Evolutionary conservation across 2,329 filamentous ascomycete species (phyloP), one percentile per base, ranked within the genome.

Genomic region (Hymenoscyphus repandus): DNA sequence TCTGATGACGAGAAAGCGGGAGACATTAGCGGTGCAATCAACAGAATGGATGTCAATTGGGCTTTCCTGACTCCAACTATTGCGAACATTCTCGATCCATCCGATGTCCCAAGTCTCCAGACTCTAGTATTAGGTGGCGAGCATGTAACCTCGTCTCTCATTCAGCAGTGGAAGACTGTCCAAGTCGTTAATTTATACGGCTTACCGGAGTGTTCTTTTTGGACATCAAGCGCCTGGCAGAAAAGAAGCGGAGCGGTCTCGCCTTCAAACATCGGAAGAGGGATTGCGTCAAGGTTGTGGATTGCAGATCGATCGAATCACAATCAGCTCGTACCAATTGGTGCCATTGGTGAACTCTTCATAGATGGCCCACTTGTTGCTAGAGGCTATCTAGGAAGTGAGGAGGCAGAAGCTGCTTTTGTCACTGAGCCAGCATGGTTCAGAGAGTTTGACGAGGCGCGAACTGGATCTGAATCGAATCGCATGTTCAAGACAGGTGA

Each of bases 121-220:
- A 3, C 73, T 93, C 1, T 72, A 92, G 33, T 95, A 88, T 0
- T 95, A 92, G 59, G 90, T 88, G 6, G 90, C 93, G 69, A 95
- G 92, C 89, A 77, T 92, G 38, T 93, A 83, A 10, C 74, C 76
- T 38, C 76, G 78, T 70, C 78, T 17, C 64, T 70, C 50, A 59
- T 71, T 43, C 59, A 62, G 6, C 66, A 58, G 4, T 73, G 71
- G 70, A 63, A 66, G 11, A 32, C 54, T 31, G 64, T 63, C 51
- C 62, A 68, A 6, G 58, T 72, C 33, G 53, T 71, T 40, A 71
- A 73, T 61, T 66, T 61, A 1, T 95, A 96, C 64, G 90, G 90
- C 1, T 90, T 90, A 1, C 95, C 90, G 0, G 90, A 96, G 69
- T 88, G 88, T 6, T 81, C 51, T n/a, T 27, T 27, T 17, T 37